A percentile compares a stretch with the other conserved stretches of the same genome.
phyloP scores from a whole-genome alignment of 257 asterid species.

The Forsythia suspensa region DNA sequence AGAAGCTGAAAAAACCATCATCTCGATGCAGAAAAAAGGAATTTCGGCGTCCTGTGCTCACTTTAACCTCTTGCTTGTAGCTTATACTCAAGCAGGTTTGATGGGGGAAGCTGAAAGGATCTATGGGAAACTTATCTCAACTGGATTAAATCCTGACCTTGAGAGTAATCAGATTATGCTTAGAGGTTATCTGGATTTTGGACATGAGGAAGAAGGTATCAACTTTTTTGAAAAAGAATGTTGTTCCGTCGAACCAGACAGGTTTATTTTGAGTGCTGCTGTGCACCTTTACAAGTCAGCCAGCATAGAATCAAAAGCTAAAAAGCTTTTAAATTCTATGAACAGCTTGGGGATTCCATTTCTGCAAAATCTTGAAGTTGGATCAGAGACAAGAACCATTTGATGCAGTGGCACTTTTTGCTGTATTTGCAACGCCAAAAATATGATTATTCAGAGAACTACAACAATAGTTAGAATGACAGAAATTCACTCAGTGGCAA shows the following conservation, averaged over 20 bases:
- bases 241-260: slow-evolving; percentile 40
- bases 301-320: slow-evolving; percentile 42
- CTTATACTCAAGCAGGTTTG: slow-evolving; percentile 54
- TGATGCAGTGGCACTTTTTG: not conserved
- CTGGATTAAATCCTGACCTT: slow-evolving; percentile 50
- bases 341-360: slow-evolving; percentile 39
- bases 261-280: slow-evolving; percentile 73
- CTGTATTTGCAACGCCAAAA: not conserved
- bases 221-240: slow-evolving; percentile 62
- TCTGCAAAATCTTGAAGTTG: slow-evolving; percentile 58
- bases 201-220: slow-evolving; percentile 66
- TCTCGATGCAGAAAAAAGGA: slow-evolving; percentile 67
- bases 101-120: slow-evolving; percentile 61
- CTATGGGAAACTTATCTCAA: slow-evolving; percentile 34
- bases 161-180: slow-evolving; percentile 62
- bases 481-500: not conserved
- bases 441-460: not conserved
- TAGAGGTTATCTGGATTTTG: slow-evolving; percentile 66
- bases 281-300: slow-evolving; percentile 64
- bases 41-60: slow-evolving; percentile 61
- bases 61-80: slow-evolving; percentile 54
- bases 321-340: slow-evolving; percentile 47
- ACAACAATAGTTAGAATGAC: not conserved
- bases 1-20: slow-evolving; percentile 62
- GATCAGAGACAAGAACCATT: slow-evolving; percentile 40